Base-by-base conservation (phyloP, 208 protist genomes). In the Crithidia fasciculata region DNA sequence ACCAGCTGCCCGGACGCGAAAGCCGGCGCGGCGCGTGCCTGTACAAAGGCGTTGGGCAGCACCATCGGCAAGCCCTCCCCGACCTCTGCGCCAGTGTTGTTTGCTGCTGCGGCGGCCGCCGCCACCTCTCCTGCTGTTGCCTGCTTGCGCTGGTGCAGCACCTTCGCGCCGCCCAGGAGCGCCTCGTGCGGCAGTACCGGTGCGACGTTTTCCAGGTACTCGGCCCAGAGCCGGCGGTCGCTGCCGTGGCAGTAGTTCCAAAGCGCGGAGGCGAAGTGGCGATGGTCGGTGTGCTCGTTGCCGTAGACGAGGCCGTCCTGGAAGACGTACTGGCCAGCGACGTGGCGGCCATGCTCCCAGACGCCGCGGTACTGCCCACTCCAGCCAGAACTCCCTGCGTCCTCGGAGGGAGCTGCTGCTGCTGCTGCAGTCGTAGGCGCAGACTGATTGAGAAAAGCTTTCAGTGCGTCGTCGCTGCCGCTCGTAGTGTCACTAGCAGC, bases 211-310 rank as follows among this genome's bases (percentile, higher is more conserved):
- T 86, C 82, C 57, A 97, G 76, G 72, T 93, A 87, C 76, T 97
- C 91, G 10, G 76, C 76, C 88, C 90, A 97, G 19, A 97, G 72
- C n/a, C 93, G 87, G 19, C 84, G 89, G 71, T 97, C 93, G 36
- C 82, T 82, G 40, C 75, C 74, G 55, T 87, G 77, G 78, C 93
- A 97, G 80, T 97, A 96, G n/a, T 78, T 63, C 91, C 93, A 97
- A 37, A 73, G 69, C 15, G 57, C 43, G 9, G 80, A 57, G 16
- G 74, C 37, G 19, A 60, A 60, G 61, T 16, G 52, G 54, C 37
- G 47, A 41, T 45, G 47, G 50, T 66, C 16, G 56, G n/a, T 60
- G 44, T 63, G 39, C 12, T 65, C 69, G 56, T 65, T 77, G 60
- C 79, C 79, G 66, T 91, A 95, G 39, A 93, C 78, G 40, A 97